These are phyloP conservation scores for Phytophthora syringae DNA, from an alignment of 352 stramenopile genomes.

Conservation along the genomic window DNA sequence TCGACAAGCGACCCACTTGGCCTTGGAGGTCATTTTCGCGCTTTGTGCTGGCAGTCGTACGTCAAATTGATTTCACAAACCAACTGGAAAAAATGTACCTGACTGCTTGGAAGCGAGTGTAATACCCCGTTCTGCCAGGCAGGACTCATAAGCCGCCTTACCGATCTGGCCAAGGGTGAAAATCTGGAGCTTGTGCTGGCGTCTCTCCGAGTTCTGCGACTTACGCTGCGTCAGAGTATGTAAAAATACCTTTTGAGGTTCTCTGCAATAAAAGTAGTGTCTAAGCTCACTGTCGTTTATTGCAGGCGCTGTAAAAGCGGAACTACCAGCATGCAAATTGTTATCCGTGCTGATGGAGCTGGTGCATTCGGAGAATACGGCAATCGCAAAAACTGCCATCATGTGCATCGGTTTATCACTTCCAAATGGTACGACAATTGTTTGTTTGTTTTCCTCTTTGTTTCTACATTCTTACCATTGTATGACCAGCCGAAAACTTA, in stretches of 20 bases:
- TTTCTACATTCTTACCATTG: not conserved
- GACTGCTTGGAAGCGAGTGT: constrained; percentile 39
- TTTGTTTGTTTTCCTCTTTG: not conserved
- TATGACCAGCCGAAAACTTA: constrained; percentile 57
- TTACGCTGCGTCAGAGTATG: constrained; percentile 57
- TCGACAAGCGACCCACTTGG: constrained; percentile 45
- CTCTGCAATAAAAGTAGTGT: no score
- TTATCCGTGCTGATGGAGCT: constrained; percentile 53
- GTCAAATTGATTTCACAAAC: no score
- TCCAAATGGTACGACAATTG: constrained; percentile 48
- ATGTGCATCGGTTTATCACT: constrained; percentile 63
- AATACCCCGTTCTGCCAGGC: constrained; percentile 50
- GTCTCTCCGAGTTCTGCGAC: constrained; percentile 59
- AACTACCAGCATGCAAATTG: constrained; percentile 39
- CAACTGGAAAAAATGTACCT: no score
- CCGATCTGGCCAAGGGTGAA: constrained; percentile 38
- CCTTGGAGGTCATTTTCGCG: constrained; percentile 58
- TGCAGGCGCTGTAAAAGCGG: constrained; percentile 45
- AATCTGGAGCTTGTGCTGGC: constrained; percentile 45
- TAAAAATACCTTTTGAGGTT: no score
- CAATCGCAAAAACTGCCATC: constrained; percentile 56
- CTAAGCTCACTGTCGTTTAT: no score
- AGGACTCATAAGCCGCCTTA: constrained; percentile 49
- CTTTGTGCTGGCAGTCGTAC: constrained; percentile 59
- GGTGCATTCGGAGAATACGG: constrained; percentile 39